Evolutionary conservation across 768 basidiomycete species (phyloP).

Genomic region (Tylopilus cervinicoccineus): DNA sequence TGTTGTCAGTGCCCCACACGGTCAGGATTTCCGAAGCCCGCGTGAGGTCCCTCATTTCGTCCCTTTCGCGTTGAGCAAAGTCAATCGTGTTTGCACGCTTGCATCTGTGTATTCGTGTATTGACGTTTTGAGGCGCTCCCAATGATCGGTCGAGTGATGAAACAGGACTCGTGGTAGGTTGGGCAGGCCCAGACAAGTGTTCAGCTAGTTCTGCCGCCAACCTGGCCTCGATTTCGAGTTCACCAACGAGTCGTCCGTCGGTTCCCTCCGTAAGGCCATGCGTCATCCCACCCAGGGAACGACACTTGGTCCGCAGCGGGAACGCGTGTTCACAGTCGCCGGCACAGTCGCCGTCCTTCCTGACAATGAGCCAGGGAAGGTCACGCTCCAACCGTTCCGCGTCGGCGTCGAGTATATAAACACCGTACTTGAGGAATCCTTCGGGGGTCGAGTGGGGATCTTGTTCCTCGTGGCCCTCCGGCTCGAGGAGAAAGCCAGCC

Average conservation of each 20-base stretch:
- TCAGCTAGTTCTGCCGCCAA: conserved; percentile 4
- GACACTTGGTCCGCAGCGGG: neutral
- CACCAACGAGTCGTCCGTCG: conserved; percentile 25
- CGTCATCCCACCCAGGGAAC: neutral
- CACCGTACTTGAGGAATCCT: conserved; percentile 29
- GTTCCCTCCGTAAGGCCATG: conserved; percentile 31
- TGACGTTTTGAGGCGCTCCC: neutral
- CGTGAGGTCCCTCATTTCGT: conserved; percentile 88
- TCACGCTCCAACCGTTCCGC: conserved; percentile 25
- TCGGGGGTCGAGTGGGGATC: conserved; percentile 22
- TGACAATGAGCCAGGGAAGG: conserved; percentile 27
- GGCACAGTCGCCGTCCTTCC: conserved; percentile 24
- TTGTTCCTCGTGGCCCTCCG: conserved; percentile 8
- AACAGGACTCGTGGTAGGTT: neutral
- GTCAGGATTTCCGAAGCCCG: conserved; percentile 75
- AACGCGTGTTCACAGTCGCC: conserved; percentile 17
- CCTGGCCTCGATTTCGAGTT: conserved; percentile 21
- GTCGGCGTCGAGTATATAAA: conserved; percentile 30
- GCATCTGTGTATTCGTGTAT: conserved; percentile 23
- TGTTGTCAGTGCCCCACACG: conserved; percentile 27
- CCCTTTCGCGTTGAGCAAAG: conserved; percentile 79
- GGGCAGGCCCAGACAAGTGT: neutral
- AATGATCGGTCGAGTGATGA: neutral
- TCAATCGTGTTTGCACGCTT: conserved; percentile 60
- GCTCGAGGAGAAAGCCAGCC: conserved; percentile 11